Conservation (phyloP, 331 rosid species). For the Erythrophleum ivorense region DNA sequence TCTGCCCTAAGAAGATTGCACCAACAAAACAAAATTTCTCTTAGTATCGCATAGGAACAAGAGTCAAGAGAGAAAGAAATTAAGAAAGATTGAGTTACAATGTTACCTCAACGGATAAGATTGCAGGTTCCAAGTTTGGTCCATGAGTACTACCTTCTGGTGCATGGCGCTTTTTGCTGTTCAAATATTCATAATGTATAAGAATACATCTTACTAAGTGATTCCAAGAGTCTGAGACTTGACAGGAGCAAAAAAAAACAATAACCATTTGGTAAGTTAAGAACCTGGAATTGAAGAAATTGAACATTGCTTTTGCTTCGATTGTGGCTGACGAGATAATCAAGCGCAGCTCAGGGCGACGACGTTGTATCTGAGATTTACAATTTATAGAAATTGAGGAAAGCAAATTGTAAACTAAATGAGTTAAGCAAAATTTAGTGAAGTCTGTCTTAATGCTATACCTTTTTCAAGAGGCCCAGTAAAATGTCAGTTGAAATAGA, state of each 20-base stretch:
- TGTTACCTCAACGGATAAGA: conserved; percentile 91
- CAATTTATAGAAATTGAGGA: no score
- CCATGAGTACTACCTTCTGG: conserved; percentile 51
- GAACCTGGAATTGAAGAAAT: conserved; percentile 75
- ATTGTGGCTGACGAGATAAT: conserved; percentile 90
- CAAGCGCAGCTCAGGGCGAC: conserved; percentile 85
- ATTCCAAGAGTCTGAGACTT: no score
- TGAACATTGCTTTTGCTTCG: conserved; percentile 86
- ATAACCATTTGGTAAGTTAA: no score
- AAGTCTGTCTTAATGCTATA: conserved; percentile 25
- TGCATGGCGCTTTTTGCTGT: conserved; percentile 67
- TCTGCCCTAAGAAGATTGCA: conserved; percentile 54
- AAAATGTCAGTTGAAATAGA: conserved; percentile 89
- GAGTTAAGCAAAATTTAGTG: no score
- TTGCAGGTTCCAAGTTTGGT: conserved; percentile 68
- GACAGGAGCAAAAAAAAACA: no score
- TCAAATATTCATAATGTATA: conserved; percentile 39
- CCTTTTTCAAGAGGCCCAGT: conserved; percentile 91
- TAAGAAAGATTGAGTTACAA: neutral
- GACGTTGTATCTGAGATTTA: conserved; percentile 64
- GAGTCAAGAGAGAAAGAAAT: conserved; percentile 1
- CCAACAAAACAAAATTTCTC: no score
- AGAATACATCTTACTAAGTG: no score
- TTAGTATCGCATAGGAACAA: no score
- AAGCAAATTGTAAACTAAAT: no score